Conservation (phyloP, 495 filamentous ascomycete species). For the Hyaloscypha bicolor region DNA sequence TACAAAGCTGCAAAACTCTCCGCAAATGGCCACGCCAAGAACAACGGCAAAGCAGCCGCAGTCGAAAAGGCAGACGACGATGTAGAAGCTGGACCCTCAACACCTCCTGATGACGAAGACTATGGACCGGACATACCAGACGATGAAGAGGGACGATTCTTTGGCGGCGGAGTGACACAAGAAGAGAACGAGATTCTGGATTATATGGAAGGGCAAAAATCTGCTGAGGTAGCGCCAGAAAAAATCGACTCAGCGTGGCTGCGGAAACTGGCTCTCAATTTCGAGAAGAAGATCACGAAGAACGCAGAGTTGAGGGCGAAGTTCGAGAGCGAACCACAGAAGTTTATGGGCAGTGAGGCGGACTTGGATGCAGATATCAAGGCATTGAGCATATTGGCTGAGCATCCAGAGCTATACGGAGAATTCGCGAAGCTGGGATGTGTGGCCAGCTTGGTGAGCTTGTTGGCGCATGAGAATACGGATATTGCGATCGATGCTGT, state of each 20-base stretch:
- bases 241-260: conserved; percentile 87
- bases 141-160: conserved; percentile 94
- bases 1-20: conserved; percentile 86
- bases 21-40: conserved; percentile 61
- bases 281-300: conserved; percentile 88
- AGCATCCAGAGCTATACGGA: conserved; percentile 82
- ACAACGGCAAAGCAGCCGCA: conserved; percentile 61
- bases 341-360: conserved; percentile 76
- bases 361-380: conserved; percentile 92
- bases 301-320: conserved; percentile 93
- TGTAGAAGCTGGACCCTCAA: conserved; percentile 63
- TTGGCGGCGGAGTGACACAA: conserved; percentile 84
- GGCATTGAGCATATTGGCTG: conserved; percentile 81
- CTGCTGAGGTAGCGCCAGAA: conserved; percentile 59
- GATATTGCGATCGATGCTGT: conserved; percentile 94
- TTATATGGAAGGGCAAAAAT: conserved; percentile 76
- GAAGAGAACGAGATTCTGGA: conserved; percentile 86
- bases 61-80: conserved; percentile 65
- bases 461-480: conserved; percentile 94
- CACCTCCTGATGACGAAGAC: conserved; percentile 62
- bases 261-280: conserved; percentile 75
- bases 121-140: conserved; percentile 64
- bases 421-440: conserved; percentile 83
- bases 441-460: conserved; percentile 70
- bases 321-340: conserved; percentile 80